Percentiles rank a stretch among this genome's conserved stretches.
phyloP scores from a whole-genome alignment of 2,329 filamentous ascomycete species.

The Scorias spongiosa region DNA sequence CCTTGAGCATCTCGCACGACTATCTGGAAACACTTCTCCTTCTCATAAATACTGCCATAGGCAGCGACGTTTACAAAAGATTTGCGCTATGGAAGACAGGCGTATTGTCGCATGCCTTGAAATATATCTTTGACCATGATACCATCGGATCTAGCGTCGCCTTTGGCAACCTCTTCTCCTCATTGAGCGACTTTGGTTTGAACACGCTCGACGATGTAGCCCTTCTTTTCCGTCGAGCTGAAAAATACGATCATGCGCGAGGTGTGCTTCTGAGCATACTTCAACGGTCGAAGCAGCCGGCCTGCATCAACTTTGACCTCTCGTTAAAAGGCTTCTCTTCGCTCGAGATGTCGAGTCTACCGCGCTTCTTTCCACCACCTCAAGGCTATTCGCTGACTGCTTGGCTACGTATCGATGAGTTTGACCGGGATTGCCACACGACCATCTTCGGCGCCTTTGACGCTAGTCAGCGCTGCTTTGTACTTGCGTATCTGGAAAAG shows the following conservation, averaged over 20 bases:
- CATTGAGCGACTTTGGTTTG: slow-evolving; percentile 47
- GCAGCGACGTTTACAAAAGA: slow-evolving; percentile 6
- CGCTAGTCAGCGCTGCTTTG: slow-evolving; percentile 77
- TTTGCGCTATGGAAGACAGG: slow-evolving; percentile 14
- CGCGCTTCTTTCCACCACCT: slow-evolving; percentile 69
- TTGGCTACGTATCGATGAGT: slow-evolving; percentile 79
- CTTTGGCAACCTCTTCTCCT: slow-evolving; percentile 4
- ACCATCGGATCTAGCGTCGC: background rate
- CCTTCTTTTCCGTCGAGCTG: slow-evolving; percentile 49
- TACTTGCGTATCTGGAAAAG: slow-evolving; percentile 84
- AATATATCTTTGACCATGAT: slow-evolving; percentile 1
- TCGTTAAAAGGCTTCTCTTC: slow-evolving; percentile 78
- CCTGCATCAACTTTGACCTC: slow-evolving; percentile 88
- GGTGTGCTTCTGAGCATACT: slow-evolving; percentile 63
- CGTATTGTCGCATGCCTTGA: slow-evolving; percentile 1
- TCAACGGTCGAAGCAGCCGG: slow-evolving; percentile 57
- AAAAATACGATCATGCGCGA: slow-evolving; percentile 36
- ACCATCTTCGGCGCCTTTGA: slow-evolving; percentile 95
- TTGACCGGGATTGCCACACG: slow-evolving; percentile 73
- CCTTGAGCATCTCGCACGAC: background rate
- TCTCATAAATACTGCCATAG: background rate
- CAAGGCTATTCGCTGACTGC: slow-evolving; percentile 75
- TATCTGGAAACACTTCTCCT: background rate
- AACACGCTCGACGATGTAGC: slow-evolving; percentile 71
- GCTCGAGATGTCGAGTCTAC: slow-evolving; percentile 75